Percentiles rank a stretch among this genome's conserved stretches.
phyloP scores from a whole-genome alignment of 1,284 basidiomycete genomes.

The Inonotus hispidus region DNA sequence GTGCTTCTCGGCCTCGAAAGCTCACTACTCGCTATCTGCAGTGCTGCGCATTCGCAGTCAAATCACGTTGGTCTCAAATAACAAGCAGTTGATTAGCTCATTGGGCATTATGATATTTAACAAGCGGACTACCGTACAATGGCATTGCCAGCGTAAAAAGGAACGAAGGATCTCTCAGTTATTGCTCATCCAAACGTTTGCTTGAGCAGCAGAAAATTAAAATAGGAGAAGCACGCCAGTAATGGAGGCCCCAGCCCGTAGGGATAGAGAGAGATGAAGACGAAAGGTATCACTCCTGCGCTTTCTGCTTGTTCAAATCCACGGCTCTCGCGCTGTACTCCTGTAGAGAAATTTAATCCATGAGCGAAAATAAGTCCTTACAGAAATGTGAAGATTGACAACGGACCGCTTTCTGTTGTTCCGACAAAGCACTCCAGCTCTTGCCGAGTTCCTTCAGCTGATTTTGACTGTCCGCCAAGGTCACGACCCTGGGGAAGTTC shows the following conservation, averaged over 20 bases:
- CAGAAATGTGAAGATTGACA: background rate
- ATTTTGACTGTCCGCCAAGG: background rate
- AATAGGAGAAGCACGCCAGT: too few relatives aligned
- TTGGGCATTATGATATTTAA: background rate
- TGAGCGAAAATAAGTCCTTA: background rate
- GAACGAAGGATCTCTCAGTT: background rate
- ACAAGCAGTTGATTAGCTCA: background rate
- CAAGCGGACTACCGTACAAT: background rate
- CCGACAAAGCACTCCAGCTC: slow-evolving; percentile 3
- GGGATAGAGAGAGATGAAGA: background rate
- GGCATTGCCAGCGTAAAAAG: background rate
- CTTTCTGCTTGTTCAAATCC: background rate
- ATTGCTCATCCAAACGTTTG: background rate
- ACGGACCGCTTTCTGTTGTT: slow-evolving; percentile 3
- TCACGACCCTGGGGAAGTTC: background rate
- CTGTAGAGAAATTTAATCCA: background rate
- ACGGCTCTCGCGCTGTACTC: background rate
- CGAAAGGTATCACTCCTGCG: background rate
- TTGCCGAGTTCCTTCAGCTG: background rate
- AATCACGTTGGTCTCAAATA: background rate
- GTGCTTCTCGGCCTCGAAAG: too few relatives aligned
- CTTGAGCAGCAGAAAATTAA: background rate
- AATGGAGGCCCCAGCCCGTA: background rate
- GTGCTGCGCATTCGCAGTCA: background rate
- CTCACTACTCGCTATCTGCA: background rate